Conservation (phyloP, 192 early-diverging fungal species). For the Coemansia sp. region DNA sequence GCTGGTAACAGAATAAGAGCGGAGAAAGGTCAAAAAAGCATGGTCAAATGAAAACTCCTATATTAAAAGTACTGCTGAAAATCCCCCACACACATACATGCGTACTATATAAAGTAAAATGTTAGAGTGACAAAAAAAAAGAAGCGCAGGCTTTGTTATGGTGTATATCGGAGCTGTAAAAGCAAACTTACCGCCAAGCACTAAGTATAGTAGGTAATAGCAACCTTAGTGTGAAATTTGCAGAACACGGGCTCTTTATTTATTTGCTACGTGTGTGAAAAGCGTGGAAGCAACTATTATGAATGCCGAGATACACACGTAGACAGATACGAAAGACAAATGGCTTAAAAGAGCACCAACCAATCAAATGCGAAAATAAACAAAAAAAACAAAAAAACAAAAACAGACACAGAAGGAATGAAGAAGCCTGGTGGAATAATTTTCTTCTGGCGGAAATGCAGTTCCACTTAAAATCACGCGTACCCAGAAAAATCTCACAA, state of each 20-base stretch:
- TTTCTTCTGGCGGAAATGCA: not conserved
- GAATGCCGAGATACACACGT: not conserved
- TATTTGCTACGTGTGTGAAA: too few species aligned
- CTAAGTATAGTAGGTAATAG: too few species aligned
- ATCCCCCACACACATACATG: not conserved
- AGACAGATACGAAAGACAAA: not conserved
- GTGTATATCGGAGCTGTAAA: too few species aligned
- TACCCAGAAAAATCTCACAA: not conserved
- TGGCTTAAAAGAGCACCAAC: not conserved
- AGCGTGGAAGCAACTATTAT: not conserved
- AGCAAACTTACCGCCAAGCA: too few species aligned
- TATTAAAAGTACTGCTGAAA: not conserved
- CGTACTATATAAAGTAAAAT: not conserved
- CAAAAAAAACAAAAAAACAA: not conserved
- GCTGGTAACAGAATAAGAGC: not conserved
- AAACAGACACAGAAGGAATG: not conserved
- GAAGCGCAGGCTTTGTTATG: too few species aligned
- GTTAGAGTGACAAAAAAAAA: too few species aligned
- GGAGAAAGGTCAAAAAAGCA: not conserved
- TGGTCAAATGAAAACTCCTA: not conserved
- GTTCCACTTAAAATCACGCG: not conserved
- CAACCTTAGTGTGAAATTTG: too few species aligned
- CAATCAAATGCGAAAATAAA: not conserved
- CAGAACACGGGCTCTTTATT: too few species aligned
- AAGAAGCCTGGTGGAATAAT: not conserved